Evolutionary conservation across 306 rosid genomes (phyloP).

Genomic region (Sicyos baderoa): DNA sequence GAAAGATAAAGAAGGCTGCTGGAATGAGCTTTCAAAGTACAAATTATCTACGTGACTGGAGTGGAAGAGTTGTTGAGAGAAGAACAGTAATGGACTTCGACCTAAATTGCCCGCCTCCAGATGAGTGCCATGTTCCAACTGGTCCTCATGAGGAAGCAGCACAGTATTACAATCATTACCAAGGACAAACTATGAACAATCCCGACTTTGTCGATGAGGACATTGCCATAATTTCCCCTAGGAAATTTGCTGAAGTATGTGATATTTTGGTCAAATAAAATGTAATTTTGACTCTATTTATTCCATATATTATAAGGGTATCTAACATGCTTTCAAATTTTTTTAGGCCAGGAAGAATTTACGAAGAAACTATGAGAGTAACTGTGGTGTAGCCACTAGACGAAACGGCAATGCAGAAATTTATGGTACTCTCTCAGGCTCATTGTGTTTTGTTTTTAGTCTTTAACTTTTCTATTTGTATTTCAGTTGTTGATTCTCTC

Average conservation of each 20-base stretch:
- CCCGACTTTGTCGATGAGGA: background rate
- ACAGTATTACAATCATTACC: background rate
- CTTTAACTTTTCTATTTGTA: background rate
- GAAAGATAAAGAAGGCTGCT: background rate
- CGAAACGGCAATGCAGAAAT: slow-evolving; percentile 4
- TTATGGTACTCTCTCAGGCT: slow-evolving; percentile 14
- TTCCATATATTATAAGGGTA: background rate
- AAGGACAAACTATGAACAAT: slow-evolving; percentile 6
- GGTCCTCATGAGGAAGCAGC: slow-evolving; percentile 2
- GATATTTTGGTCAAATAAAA: background rate
- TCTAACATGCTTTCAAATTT: background rate
- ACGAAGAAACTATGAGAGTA: slow-evolving; percentile 13
- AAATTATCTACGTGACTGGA: slow-evolving; percentile 9
- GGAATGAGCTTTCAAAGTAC: slow-evolving; percentile 17
- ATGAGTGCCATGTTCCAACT: slow-evolving; percentile 11
- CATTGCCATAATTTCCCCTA: slow-evolving; percentile 17
- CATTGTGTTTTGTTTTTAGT: background rate
- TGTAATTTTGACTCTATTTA: background rate
- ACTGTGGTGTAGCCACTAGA: slow-evolving; percentile 3
- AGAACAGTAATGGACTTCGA: slow-evolving; percentile 12
- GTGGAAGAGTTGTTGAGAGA: slow-evolving; percentile 9
- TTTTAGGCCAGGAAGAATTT: slow-evolving; percentile 20
- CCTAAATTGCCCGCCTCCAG: slow-evolving; percentile 18
- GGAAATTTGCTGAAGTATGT: slow-evolving; percentile 19
- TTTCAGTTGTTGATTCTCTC: background rate